Evolutionary conservation across 345 rosid genomes (phyloP).

Genomic region (Bruguiera sexangula): DNA sequence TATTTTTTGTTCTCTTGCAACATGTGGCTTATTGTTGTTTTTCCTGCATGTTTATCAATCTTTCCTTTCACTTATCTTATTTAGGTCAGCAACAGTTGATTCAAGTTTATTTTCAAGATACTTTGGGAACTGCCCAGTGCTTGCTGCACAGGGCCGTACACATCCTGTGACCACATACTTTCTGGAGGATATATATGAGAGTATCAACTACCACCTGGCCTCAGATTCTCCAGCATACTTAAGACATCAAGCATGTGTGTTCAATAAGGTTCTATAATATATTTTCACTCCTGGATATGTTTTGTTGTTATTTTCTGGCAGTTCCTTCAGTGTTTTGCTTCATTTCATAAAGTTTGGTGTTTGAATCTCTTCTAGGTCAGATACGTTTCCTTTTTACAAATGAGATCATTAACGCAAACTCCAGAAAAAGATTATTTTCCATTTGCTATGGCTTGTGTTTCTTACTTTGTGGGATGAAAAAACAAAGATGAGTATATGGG

Average conservation of each 20-base stretch:
- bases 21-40: background rate
- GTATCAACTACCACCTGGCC: slow-evolving; percentile 56
- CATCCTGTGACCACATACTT: slow-evolving; percentile 76
- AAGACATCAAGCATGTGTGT: slow-evolving; percentile 47
- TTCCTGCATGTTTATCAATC: background rate
- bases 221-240: slow-evolving; percentile 85
- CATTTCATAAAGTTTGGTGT: slow-evolving; percentile 3
- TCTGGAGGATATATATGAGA: slow-evolving; percentile 87
- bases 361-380: too few species aligned
- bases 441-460: too few species aligned
- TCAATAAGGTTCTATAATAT: slow-evolving; percentile 46
- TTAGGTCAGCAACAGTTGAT: slow-evolving; percentile 98
- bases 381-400: too few species aligned
- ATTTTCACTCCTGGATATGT: slow-evolving; percentile 9
- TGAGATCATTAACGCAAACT: too few species aligned
- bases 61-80: slow-evolving; percentile 13
- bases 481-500: too few species aligned
- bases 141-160: slow-evolving; percentile 82
- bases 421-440: too few species aligned
- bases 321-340: background rate
- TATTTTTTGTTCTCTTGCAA: slow-evolving; percentile 13
- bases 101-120: slow-evolving; percentile 74
- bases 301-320: background rate
- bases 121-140: slow-evolving; percentile 85
- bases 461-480: too few species aligned